Conservation (phyloP, 768 basidiomycete species). For the Mycena capillaripes region DNA sequence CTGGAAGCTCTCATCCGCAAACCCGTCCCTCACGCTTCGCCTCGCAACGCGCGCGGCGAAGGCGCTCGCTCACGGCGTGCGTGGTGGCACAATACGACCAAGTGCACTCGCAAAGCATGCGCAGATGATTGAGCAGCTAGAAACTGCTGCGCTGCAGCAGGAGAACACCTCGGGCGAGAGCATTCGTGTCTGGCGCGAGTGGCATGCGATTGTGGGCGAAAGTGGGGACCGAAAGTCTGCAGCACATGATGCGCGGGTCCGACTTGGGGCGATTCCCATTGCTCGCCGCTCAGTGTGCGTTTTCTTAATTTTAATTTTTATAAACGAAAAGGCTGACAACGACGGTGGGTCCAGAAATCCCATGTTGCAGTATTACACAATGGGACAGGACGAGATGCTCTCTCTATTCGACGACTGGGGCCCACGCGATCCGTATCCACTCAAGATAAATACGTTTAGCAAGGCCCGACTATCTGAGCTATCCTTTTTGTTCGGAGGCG, state of each 20-base stretch:
- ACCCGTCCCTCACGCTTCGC: conserved; percentile 33
- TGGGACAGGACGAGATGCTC: conserved; percentile 44
- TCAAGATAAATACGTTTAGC: conserved; percentile 36
- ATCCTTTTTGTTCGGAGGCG: conserved; percentile 45
- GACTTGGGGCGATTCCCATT: conserved; percentile 9
- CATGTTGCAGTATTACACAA: conserved; percentile 26
- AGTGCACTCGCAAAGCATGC: background rate
- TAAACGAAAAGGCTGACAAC: background rate
- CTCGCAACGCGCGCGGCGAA: conserved; percentile 42
- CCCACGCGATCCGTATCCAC: conserved; percentile 35
- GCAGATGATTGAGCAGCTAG: conserved; percentile 23
- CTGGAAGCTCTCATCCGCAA: conserved; percentile 17
- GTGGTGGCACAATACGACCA: conserved; percentile 29
- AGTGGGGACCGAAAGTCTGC: background rate
- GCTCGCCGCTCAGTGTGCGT: conserved; percentile 20
- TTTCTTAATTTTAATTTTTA: background rate
- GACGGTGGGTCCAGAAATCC: conserved; percentile 19
- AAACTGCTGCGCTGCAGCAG: conserved; percentile 18
- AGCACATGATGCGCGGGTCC: conserved; percentile 8
- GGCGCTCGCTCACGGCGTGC: conserved; percentile 40
- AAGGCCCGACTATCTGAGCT: conserved; percentile 34
- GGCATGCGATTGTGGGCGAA: conserved; percentile 31
- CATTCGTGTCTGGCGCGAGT: conserved; percentile 35
- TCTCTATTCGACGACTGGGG: conserved; percentile 47
- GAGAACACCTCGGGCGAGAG: background rate